A percentile compares a stretch with the other conserved stretches of the same genome.
Evolutionary conservation across 768 basidiomycete genomes (phyloP).

Genomic region (Phylloporus arenicola): DNA sequence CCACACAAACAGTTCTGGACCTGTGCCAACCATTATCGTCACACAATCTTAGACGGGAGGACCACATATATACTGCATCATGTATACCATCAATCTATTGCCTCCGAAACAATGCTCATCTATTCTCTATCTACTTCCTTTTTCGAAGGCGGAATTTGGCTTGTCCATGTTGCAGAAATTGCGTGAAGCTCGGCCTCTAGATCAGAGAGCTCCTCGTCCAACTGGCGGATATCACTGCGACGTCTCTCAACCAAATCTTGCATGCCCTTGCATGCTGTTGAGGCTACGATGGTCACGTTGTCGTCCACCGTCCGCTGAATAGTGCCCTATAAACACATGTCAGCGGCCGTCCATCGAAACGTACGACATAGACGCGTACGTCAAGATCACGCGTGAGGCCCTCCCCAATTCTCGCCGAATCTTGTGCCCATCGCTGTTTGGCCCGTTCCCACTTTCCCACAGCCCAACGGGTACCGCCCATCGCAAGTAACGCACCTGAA

Average conservation of each 20-base stretch:
- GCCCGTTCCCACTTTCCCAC: slow-evolving; percentile 65
- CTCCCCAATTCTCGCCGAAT: slow-evolving; percentile 56
- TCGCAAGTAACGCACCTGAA: slow-evolving; percentile 47
- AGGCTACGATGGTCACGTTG: slow-evolving; percentile 51
- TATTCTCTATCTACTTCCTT: slow-evolving; percentile 8
- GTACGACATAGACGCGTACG: slow-evolving; percentile 32
- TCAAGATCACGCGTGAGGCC: slow-evolving; percentile 61
- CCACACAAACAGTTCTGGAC: slow-evolving; percentile 2
- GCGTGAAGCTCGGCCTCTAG: slow-evolving; percentile 33
- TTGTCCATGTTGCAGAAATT: slow-evolving; percentile 8
- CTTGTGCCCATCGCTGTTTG: slow-evolving; percentile 62
- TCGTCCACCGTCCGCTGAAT: slow-evolving; percentile 44
- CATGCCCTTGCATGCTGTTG: slow-evolving; percentile 44
- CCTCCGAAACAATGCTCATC: background rate
- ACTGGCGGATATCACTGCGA: slow-evolving; percentile 40
- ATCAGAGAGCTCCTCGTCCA: slow-evolving; percentile 40
- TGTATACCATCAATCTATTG: slow-evolving; percentile 22
- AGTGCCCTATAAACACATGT: slow-evolving; percentile 34
- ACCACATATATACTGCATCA: slow-evolving; percentile 22
- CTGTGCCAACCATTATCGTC: slow-evolving; percentile 26
- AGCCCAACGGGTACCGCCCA: slow-evolving; percentile 54
- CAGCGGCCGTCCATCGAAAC: slow-evolving; percentile 1
- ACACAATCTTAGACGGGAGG: slow-evolving; percentile 19
- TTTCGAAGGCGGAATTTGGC: background rate
- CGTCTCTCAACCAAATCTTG: slow-evolving; percentile 36